phyloP scores from a whole-genome alignment of 2,329 filamentous ascomycete species.

The Macrophomina pseudophaseolina region DNA sequence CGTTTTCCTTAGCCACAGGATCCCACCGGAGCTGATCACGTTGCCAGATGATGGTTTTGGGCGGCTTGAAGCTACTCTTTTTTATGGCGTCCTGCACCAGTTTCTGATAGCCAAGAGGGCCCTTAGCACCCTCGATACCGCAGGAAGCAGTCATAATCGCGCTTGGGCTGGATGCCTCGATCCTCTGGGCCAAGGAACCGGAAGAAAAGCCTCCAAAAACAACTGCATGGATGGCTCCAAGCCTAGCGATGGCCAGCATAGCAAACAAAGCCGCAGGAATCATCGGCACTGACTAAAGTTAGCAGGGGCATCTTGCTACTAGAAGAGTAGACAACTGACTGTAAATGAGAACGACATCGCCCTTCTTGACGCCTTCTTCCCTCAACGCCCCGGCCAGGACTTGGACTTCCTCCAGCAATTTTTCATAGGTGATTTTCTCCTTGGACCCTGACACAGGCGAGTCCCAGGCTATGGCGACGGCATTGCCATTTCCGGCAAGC shows the following conservation, averaged over 20 bases:
- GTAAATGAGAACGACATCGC: constrained; percentile 89
- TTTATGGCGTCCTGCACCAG: constrained; percentile 76
- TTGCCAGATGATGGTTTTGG: constrained; percentile 81
- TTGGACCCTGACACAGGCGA: constrained; percentile 80
- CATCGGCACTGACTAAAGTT: constrained; percentile 76
- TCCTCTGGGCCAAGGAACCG: constrained; percentile 80
- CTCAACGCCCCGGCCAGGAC: constrained; percentile 79
- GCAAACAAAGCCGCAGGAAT: constrained; percentile 87
- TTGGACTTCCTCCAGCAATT: constrained; percentile 80
- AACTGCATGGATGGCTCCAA: constrained; percentile 88
- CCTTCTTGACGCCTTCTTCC: constrained; percentile 80
- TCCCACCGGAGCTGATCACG: constrained; percentile 77
- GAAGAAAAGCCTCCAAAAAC: constrained; percentile 94
- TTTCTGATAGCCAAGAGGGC: constrained; percentile 75
- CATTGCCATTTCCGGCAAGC: constrained; percentile 73
- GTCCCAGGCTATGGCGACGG: constrained; percentile 82
- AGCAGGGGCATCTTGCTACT: neutral
- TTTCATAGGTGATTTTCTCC: constrained; percentile 73
- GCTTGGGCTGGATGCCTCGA: constrained; percentile 78
- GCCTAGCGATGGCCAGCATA: constrained; percentile 77
- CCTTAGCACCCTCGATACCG: constrained; percentile 86
- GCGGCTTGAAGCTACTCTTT: constrained; percentile 72
- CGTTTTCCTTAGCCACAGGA: constrained; percentile 66
- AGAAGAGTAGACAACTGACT: constrained; percentile 58
- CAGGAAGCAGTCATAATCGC: constrained; percentile 88